Conservation (phyloP, 352 stramenopile genomes). For the Sclerospora graminicola region DNA sequence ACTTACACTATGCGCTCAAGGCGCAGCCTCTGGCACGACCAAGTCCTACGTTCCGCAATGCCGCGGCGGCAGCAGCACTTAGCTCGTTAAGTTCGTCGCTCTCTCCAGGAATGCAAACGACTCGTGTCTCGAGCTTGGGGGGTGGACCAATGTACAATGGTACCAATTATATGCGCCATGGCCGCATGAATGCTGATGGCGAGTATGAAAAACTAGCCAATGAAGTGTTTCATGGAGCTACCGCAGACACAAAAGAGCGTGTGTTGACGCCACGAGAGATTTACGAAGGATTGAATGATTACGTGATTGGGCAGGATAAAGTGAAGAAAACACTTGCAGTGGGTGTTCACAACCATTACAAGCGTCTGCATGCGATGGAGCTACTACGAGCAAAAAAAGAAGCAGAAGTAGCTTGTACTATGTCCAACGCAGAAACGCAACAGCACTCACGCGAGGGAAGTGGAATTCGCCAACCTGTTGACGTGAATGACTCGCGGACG, state of each 20-base stretch:
- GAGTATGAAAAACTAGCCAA: slow-evolving; percentile 69
- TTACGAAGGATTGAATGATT: slow-evolving; percentile 91
- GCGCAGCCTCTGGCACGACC: slow-evolving; percentile 17
- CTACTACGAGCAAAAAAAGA: slow-evolving; percentile 36
- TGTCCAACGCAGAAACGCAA: slow-evolving; percentile 14
- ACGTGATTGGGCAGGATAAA: slow-evolving; percentile 95
- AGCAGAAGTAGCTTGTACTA: slow-evolving; percentile 20
- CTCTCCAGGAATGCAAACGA: slow-evolving; percentile 31
- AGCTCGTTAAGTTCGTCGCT: slow-evolving; percentile 62
- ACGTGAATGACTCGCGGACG: slow-evolving; percentile 22
- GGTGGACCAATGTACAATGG: slow-evolving; percentile 17
- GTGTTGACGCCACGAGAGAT: slow-evolving; percentile 89
- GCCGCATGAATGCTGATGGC: slow-evolving; percentile 57
- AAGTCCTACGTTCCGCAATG: slow-evolving; percentile 44
- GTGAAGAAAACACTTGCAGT: slow-evolving; percentile 95
- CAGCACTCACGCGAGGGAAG: slow-evolving; percentile 17
- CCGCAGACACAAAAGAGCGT: slow-evolving; percentile 22
- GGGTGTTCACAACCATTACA: slow-evolving; percentile 98
- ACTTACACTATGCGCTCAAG: slow-evolving; percentile 66
- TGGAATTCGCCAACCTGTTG: slow-evolving; percentile 21
- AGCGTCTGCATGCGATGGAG: slow-evolving; percentile 80
- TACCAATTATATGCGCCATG: slow-evolving; percentile 9
- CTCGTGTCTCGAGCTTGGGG: slow-evolving; percentile 24
- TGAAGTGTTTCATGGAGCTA: slow-evolving; percentile 26
- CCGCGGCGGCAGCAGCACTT: slow-evolving; percentile 45